Evolutionary conservation across 2,329 filamentous ascomycete genomes (phyloP), one percentile per base, ranked within the genome.

Genomic region (Tolypocladium ovalisporum): DNA sequence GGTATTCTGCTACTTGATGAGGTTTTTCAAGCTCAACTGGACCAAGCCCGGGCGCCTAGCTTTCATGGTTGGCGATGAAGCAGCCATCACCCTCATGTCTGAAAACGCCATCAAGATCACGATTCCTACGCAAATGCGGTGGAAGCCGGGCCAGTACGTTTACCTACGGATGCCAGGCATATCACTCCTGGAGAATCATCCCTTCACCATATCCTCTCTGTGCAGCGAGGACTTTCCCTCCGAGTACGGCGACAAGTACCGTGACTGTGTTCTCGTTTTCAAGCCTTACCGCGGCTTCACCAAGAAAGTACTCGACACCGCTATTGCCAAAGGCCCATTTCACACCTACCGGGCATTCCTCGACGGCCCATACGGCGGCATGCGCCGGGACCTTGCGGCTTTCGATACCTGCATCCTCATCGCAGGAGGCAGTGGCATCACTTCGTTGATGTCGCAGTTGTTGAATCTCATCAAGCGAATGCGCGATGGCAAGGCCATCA

Each of bases 51-150:
- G 88, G 76, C 83, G 86, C 40, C 75, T 89, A 63, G 85, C 90
- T 0, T 96, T 90, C 75, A 76, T 96, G 65, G 88, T 96, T 49
- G 93, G 93, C 53, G 93, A 97, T 65, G 91, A 96, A 72, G 91
- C 90, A 0, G 89, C 90, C 32, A 86, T 97, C 42, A 94, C 90
- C 1, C 79, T 97, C 29, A 86, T 97, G 77, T 86, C 90, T 3
- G 91, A 97, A 66, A 93, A 95, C 67, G 90, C 90, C n/a, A 87
- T 97, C 74, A 97, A 97, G 71, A 83, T 97, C 63, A 97, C 93
- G 0, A 88, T 97, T 54, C 91, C 93, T 1, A 97, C 93, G 0
- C 90, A 93, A 70, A 89, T 95, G 81, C 86, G 84, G 61, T 97
- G 93, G 93, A 87, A 85, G 67, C 91, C 93, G 0, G 94, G 93